Base-by-base conservation (phyloP, 768 basidiomycete species). In the Xerocomellus dryophilus region DNA sequence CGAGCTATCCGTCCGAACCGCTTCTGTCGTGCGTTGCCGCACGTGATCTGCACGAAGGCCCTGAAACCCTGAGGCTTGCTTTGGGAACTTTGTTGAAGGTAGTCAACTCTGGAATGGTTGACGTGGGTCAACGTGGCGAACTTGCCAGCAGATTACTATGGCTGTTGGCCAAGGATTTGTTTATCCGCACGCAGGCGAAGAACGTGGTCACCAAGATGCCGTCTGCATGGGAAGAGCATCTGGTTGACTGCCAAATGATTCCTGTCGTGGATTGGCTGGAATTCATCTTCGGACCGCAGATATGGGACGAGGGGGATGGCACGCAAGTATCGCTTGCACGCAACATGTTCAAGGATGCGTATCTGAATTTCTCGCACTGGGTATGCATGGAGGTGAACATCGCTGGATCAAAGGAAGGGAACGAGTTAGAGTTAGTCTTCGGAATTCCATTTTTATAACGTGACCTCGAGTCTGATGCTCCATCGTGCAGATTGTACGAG, bases 1-100 rank as follows among this genome's bases (percentile, higher is more conserved):
- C 62, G 9, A 35, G 21, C 17, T 58, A 59, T 39, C 57, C 63
- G 12, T 63, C 58, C 17, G 58, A 65, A n/a, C 52, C 61, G 3
- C 14, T 63, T 11, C 17, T 64, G 11, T 64, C 59, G 3, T 61
- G 48, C n/a, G 39, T 50, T 11, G 54, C 59, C 1, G 54, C 56
- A 11, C 15, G 3, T 7, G 5, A 40, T 14, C 29, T 57, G 10
- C 59, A 63, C 11, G 4, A 0, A 10, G 5, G 11, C 1, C 43
- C 47, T 3, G 25, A 8, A 17, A 18, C 5, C 0, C 18, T 52
- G 14, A 11, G 12, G 7, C 1, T 3, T 2, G 39, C 42, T 7
- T 34, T 46, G 43, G 5, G 0, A 5, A 53, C 23, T 14, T 10
- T 53, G 0, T n/a, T 32, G n/a, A 25, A 14, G 0, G 36, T 17